Base-by-base conservation (phyloP, 2,329 filamentous ascomycete genomes). In the Colletotrichum graminicola region DNA sequence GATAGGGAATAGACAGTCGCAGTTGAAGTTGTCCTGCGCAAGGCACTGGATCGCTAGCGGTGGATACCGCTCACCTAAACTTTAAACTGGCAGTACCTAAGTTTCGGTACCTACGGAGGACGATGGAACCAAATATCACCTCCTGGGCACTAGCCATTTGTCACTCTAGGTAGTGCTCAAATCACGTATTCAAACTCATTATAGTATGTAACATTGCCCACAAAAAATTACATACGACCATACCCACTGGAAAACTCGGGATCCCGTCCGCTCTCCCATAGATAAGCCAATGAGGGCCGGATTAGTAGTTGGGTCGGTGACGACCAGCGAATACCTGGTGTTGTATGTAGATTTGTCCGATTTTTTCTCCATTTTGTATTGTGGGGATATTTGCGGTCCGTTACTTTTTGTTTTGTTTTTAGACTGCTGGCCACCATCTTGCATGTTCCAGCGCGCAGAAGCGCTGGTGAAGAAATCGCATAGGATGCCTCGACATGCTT, bases 281-380 rank as follows among this genome's bases (percentile, higher is more conserved):
- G 57, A 61, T 34, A 61, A 49, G 57, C 57, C 57, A 49, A 26
- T 36, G 41, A 61, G 57, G 57, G 57, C 57, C 29, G 41, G 41
- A 61, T 47, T 61, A 61, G 57, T 61, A 47, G 57, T 61, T 61
- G 59, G 59, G 59, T 61, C 59, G 59, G 43, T 61, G 59, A 61
- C 43, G 43, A 61, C 59, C 59, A 61, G 59, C 32, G 43, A 62
- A 62, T 51, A 62, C 43, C 59, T 51, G 59, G 43, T 62, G 43
- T 62, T 39, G 43, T 51, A 62, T 51, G 43, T 49, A 14, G 3
- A 4, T 49, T 11, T 49, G 1, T 49, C 8, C 1, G 7, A 36
- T 11, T 10, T 36, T 11, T 10, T 10, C 34, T 11, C 2, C 29
- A 29, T 4, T 29, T 29, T 29, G 2, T 29, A 29, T 2, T 29